These are phyloP conservation scores for Paracoccidioides brasiliensis DNA, from an alignment of 2,329 filamentous ascomycete genomes.

Conservation along the genomic window DNA sequence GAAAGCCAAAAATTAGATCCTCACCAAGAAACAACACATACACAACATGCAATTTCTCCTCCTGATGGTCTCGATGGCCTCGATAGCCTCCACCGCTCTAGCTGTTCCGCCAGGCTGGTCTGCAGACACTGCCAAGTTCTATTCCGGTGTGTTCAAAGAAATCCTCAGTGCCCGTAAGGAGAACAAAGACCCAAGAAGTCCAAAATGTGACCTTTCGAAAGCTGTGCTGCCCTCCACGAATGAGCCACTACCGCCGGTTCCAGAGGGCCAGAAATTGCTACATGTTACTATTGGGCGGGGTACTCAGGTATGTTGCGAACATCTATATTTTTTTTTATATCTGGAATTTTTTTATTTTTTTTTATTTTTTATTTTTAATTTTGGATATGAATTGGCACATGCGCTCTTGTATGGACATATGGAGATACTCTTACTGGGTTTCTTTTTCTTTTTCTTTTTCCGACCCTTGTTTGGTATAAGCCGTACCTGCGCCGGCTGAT, in stretches of 20 bases:
- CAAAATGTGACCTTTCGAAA: constrained; percentile 23
- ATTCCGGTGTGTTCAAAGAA: constrained; percentile 26
- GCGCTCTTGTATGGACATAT: background rate
- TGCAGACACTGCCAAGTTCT: constrained; percentile 28
- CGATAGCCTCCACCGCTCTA: constrained; percentile 23
- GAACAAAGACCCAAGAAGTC: constrained; percentile 10
- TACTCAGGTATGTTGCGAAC: constrained; percentile 39
- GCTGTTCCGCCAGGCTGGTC: constrained; percentile 26
- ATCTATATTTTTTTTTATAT: background rate
- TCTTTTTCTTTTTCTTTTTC: background rate
- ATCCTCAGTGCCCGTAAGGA: constrained; percentile 19
- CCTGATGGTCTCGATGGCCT: constrained; percentile 20
- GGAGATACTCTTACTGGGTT: background rate
- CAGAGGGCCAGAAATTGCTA: constrained; percentile 49
- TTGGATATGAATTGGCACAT: background rate
- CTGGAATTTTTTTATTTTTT: background rate
- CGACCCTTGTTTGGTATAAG: background rate
- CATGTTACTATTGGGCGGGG: constrained; percentile 80
- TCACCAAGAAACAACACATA: background rate
- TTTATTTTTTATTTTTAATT: too few relatives aligned
- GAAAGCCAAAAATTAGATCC: background rate
- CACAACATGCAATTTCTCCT: constrained; percentile 15
- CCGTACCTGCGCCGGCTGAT: background rate
- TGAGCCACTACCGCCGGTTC: constrained; percentile 47
- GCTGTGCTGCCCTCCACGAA: constrained; percentile 36